phyloP scores from a whole-genome alignment of 768 basidiomycete genomes.

The Termitomyces sp. region DNA sequence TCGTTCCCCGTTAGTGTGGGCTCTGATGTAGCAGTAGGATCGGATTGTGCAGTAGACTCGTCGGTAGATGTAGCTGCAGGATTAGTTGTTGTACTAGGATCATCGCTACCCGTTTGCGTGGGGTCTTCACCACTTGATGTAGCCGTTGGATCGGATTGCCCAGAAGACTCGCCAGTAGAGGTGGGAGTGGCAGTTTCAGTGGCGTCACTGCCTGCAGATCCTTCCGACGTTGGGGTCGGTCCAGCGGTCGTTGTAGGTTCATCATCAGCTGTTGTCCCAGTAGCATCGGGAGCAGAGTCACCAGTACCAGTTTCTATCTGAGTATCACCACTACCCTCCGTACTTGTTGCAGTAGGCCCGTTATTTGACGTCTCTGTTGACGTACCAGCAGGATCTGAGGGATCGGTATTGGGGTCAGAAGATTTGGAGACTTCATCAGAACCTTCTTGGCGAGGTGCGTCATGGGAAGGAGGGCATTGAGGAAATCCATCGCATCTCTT shows the following conservation, averaged over 20 bases:
- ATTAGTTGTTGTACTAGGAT: background rate
- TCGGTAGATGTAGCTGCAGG: background rate
- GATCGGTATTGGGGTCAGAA: background rate
- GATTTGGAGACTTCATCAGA: background rate
- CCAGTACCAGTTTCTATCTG: background rate
- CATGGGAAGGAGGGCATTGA: background rate
- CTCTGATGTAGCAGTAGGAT: background rate
- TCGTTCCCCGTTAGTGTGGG: background rate
- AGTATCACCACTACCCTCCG: background rate
- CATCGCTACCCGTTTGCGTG: background rate
- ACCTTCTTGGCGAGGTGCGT: background rate
- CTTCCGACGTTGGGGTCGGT: background rate
- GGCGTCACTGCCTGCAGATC: background rate
- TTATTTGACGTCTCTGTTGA: background rate
- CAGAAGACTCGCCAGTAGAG: background rate
- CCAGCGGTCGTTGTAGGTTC: background rate
- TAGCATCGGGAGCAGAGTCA: background rate
- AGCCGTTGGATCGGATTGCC: background rate
- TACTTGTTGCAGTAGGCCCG: background rate
- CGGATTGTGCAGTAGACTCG: background rate
- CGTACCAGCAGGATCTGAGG: background rate
- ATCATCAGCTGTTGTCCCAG: background rate
- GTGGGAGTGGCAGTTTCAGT: background rate
- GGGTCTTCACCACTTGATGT: background rate
- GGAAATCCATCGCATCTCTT: constrained; percentile 6